Conservation (phyloP, 495 filamentous ascomycete genomes). For the Trichocladium uniseriatum region DNA sequence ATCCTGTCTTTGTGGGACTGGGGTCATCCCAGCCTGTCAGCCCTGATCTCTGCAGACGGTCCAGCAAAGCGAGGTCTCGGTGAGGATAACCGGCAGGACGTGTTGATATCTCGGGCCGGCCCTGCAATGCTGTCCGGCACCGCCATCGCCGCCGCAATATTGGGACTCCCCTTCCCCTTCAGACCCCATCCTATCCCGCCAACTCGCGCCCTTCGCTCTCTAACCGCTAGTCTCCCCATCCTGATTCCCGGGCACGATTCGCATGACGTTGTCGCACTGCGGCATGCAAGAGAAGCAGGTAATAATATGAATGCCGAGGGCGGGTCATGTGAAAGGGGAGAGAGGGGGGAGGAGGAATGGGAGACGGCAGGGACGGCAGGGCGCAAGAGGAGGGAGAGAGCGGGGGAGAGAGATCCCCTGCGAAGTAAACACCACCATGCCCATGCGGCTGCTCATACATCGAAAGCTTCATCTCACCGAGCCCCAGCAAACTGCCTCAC, state of each 20-base stretch:
- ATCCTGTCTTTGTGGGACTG: background rate
- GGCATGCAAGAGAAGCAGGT: background rate
- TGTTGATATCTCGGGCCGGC: conserved; percentile 3
- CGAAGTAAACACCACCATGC: too few species aligned
- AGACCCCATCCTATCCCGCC: too few species aligned
- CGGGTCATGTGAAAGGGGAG: background rate
- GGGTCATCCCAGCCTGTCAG: background rate
- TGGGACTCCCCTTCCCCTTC: background rate
- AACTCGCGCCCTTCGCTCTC: background rate
- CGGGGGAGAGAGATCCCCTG: background rate
- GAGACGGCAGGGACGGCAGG: background rate
- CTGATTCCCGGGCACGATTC: background rate
- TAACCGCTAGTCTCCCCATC: conserved; percentile 2
- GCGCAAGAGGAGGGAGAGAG: background rate
- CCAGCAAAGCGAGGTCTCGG: background rate
- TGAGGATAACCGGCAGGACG: background rate
- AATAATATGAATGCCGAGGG: background rate
- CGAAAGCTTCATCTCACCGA: too few species aligned
- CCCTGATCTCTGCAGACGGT: background rate
- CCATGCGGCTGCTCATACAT: too few species aligned
- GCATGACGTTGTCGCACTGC: background rate
- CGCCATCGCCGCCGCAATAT: background rate
- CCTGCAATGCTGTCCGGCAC: too few species aligned
- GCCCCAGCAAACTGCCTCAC: too few species aligned
- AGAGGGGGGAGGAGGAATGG: background rate